A percentile compares a stretch with the other conserved stretches of the same genome.
Evolutionary conservation across 768 basidiomycete species (phyloP).

Genomic region (Tubosaeta sp.): DNA sequence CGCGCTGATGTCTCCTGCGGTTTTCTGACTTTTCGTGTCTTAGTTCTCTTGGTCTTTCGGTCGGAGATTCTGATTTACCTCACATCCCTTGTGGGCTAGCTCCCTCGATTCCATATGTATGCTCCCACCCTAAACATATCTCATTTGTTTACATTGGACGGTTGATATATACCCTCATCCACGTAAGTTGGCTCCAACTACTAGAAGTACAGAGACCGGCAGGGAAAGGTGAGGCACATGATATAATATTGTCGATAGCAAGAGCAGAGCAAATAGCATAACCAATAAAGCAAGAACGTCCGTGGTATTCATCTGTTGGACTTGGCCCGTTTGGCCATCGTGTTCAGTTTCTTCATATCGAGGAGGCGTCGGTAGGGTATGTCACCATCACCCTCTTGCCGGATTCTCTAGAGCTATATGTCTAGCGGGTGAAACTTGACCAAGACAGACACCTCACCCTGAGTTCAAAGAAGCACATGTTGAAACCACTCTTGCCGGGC

Average conservation of each 20-base stretch:
- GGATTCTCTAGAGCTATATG: conserved; percentile 18
- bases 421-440: background rate
- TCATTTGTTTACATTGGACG: conserved; percentile 9
- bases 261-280: background rate
- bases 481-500: conserved; percentile 15
- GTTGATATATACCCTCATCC: conserved; percentile 15
- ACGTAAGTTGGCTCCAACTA: conserved; percentile 5
- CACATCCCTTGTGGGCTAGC: conserved; percentile 3
- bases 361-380: conserved; percentile 24
- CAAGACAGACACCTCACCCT: conserved; percentile 12
- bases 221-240: background rate
- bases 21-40: conserved; percentile 13
- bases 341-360: background rate
- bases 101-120: conserved; percentile 8
- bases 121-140: conserved; percentile 5
- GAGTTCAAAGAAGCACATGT: conserved; percentile 30
- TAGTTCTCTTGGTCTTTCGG: conserved; percentile 18
- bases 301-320: background rate
- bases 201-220: background rate
- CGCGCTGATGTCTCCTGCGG: conserved; percentile 21
- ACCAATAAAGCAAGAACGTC: too few relatives aligned
- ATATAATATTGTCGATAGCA: conserved; percentile 5
- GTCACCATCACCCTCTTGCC: conserved; percentile 16
- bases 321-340: conserved; percentile 11
- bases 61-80: conserved; percentile 8